These are phyloP conservation scores for Benincasa hispida DNA, from an alignment of 306 rosid species.

Conservation along the genomic window DNA sequence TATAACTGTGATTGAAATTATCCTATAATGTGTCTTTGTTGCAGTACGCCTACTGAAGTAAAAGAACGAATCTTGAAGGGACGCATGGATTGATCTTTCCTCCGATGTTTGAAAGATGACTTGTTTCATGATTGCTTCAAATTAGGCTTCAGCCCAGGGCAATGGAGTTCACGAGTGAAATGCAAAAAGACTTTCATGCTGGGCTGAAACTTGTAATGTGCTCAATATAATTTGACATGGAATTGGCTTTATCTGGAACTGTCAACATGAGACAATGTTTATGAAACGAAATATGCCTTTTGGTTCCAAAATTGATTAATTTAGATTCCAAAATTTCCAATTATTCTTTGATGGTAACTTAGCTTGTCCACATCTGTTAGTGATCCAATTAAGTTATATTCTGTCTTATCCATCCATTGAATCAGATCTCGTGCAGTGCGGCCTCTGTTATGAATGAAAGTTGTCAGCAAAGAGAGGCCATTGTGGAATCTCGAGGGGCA, in stretches of 20 bases:
- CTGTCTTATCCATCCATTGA: neutral
- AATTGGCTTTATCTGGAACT: constrained; percentile 21
- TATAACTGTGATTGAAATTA: neutral
- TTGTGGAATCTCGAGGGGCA: neutral
- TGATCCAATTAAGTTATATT: too few relatives aligned
- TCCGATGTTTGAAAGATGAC: neutral
- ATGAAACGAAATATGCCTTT: neutral
- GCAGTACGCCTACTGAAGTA: constrained; percentile 91
- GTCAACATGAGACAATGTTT: neutral
- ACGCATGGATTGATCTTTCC: constrained; percentile 64
- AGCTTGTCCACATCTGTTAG: neutral
- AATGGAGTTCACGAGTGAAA: neutral
- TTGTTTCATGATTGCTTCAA: neutral
- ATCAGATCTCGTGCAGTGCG: neutral
- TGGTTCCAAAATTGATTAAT: neutral
- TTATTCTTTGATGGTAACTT: neutral
- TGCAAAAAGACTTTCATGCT: constrained; percentile 1
- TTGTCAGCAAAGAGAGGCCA: neutral
- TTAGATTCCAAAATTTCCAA: neutral
- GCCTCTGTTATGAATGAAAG: neutral
- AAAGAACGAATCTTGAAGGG: constrained; percentile 91
- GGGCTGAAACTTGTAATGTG: neutral
- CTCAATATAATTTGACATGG: neutral
- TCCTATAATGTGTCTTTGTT: constrained; percentile 5
- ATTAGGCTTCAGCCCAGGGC: neutral